Conservation (phyloP, 2,329 filamentous ascomycete species). For the Alternaria conjuncta region DNA sequence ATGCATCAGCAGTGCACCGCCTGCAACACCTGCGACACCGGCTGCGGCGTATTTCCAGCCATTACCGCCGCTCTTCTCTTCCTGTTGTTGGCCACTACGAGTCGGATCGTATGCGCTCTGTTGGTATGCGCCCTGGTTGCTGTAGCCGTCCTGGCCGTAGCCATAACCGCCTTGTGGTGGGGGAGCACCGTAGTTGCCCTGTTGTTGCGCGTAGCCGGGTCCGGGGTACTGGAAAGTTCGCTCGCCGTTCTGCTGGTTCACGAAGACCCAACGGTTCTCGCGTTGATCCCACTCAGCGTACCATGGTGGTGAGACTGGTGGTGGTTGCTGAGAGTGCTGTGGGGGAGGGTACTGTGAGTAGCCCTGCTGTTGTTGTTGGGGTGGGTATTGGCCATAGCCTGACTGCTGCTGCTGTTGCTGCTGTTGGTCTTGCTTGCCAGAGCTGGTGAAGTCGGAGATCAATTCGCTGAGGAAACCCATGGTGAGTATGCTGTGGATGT, state of each 20-base stretch:
- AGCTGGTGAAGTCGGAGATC: conserved; percentile 24
- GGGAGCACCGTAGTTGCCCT: conserved; percentile 21
- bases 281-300: conserved; percentile 30
- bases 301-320: conserved; percentile 36
- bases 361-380: conserved; percentile 11
- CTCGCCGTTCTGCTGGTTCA: conserved; percentile 34
- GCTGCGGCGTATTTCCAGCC: conserved; percentile 37
- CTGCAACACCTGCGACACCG: conserved; percentile 30
- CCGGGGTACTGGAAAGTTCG: conserved; percentile 33
- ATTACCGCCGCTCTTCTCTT: conserved; percentile 29
- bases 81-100: conserved; percentile 19
- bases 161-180: conserved; percentile 17
- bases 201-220: conserved; percentile 29
- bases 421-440: neutral
- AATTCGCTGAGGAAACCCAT: conserved; percentile 31
- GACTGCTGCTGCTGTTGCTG: conserved; percentile 9
- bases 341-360: conserved; percentile 14
- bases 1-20: conserved; percentile 35
- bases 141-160: conserved; percentile 19
- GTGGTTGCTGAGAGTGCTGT: conserved; percentile 23
- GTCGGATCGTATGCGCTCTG: conserved; percentile 26
- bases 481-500: conserved; percentile 1
- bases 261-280: conserved; percentile 33
- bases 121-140: conserved; percentile 21
- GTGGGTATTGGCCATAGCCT: conserved; percentile 2